Conservation (phyloP, 768 basidiomycete species). For the Amanita muscaria region DNA sequence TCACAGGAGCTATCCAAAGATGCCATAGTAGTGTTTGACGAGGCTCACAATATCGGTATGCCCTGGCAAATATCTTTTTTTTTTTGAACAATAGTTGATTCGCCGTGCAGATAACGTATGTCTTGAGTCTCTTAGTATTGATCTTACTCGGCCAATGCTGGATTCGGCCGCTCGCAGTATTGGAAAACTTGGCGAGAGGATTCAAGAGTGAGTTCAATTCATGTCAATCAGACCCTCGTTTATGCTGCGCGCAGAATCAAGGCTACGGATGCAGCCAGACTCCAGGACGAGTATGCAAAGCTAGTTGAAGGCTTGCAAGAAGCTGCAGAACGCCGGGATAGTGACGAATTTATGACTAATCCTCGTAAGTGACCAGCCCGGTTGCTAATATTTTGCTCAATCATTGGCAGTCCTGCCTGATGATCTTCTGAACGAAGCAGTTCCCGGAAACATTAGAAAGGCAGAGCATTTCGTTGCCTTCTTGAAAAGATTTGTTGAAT, state of each 20-base stretch:
- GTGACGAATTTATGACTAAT: slow-evolving; percentile 83
- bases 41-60: slow-evolving; percentile 97
- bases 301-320: slow-evolving; percentile 92
- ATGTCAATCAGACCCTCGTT: slow-evolving; percentile 1
- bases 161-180: slow-evolving; percentile 91
- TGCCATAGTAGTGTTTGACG: slow-evolving; percentile 97
- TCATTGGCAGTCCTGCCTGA: slow-evolving; percentile 71
- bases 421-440: slow-evolving; percentile 88
- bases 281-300: slow-evolving; percentile 95
- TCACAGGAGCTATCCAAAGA: slow-evolving; percentile 97
- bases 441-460: slow-evolving; percentile 97
- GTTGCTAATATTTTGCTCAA: slow-evolving; percentile 3
- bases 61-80: neutral
- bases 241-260: slow-evolving; percentile 63
- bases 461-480: slow-evolving; percentile 99
- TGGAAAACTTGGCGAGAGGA: slow-evolving; percentile 76
- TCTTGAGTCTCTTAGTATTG: slow-evolving; percentile 96
- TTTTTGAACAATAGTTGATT: neutral
- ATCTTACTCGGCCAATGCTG: slow-evolving; percentile 94
- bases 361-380: slow-evolving; percentile 45
- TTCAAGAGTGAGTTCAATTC: slow-evolving; percentile 72
- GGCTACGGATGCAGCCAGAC: slow-evolving; percentile 81
- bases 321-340: slow-evolving; percentile 48
- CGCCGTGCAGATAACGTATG: slow-evolving; percentile 88
- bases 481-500: slow-evolving; percentile 96